Evolutionary conservation across 208 protist genomes (phyloP), one percentile per base, ranked within the genome.

Genomic region (Wallacemonas collosoma): DNA sequence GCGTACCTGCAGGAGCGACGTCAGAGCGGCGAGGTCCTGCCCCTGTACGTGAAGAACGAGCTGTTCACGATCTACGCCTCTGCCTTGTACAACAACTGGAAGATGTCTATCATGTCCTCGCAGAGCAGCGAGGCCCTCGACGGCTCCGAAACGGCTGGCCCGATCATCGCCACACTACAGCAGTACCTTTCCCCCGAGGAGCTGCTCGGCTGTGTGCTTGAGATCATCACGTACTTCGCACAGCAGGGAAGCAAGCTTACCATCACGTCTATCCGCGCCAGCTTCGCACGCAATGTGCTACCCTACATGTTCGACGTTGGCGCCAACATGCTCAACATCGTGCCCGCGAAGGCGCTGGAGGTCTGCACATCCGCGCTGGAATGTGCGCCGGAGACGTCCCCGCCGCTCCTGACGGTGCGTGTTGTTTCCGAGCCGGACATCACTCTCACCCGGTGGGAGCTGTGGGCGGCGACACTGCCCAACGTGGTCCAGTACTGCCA

Each of bases 51-150:
- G 6, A 58, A 70, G 54, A 90, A 93, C 65, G 76, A 81, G 15
- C 70, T 96, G 51, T 95, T 87, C 69, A 77, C 79, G 48, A 84
- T 96, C 50, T 90, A 87, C 56, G 89, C 88, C 1, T 83, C 85
- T 26, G 88, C 86, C 45, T 60, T 90, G 35, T 92, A 89, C 76
- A 80, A 81, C 65, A 93, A 94, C 74, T 96, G 89, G 89, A 85
- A 87, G 61, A 77, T 94, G 17, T 57, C 64, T 12, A 73, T 87
- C 45, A 80, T 91, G 48, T 82, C 77, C 2, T 47, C 51, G 3
- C 53, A 69, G 41, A 66, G 61, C 61, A 72, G 44, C 36, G 54
- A 63, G 6, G 14, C n/a, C 11, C 36, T 88, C 6, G 75, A 57
- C 51, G 48, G 48, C 68, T 68, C 77, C 2, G 77, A 82, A 53